Base-by-base conservation (phyloP, 2,329 filamentous ascomycete genomes). In the Verruconis gallopava region DNA sequence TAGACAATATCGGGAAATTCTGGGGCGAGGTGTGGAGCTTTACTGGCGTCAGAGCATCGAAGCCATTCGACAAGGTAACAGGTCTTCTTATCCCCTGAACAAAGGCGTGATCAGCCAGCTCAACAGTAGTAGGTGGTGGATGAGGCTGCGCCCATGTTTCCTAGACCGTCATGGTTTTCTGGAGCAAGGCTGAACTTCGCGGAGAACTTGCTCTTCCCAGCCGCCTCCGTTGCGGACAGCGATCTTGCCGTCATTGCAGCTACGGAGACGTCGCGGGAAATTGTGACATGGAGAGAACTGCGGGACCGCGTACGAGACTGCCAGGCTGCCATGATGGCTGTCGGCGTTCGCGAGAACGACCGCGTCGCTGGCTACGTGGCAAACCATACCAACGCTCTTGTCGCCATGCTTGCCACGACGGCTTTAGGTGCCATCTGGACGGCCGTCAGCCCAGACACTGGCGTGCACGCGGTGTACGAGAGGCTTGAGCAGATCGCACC, bases 381-480 rank as follows among this genome's bases (percentile, higher is more conserved):
- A 17, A 96, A 98, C 55, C 86, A 95, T 58, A 76, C 77, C 4
- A 82, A 93, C 58, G 82, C 88, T 0, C 65, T 96, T 15, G 78
- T 95, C 9, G 85, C 85, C 15, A 91, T 93, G 79, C 70, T 98
- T 21, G 83, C 84, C 1, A 74, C 85, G 0, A 79, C 85, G 0
- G 77, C 84, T 1, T 60, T 95, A 2, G 91, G 91, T 21, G 88
- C 83, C 13, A 75, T 94, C 28, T 96, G 89, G 89, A 94, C 88
- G 1, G 83, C 83, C 4, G 85, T 95, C 38, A 93, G 84, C 52
- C 86, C 89, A 2, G 89, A 96, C 58, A 94, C 81, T 13, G 89
- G 89, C 9, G 84, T 93, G 2, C 85, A 84, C 52, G 89, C 88
- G 13, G 88, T 96, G 1, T 65, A 96, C 19, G 91, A 96, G 57